Conservation (phyloP, 345 rosid genomes). For the Euphorbia pulcherrima region DNA sequence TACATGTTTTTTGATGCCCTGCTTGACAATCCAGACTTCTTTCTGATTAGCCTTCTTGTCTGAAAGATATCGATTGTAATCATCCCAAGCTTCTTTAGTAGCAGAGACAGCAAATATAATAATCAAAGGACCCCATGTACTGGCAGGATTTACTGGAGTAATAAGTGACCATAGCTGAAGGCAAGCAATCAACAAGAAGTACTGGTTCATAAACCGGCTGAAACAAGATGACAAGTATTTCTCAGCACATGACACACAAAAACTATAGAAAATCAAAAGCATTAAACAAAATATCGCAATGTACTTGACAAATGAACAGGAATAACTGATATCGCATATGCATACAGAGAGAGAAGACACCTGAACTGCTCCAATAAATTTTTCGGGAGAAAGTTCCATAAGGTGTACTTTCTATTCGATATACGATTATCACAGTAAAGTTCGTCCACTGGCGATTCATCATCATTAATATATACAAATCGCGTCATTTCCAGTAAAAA, state of each 20-base stretch:
- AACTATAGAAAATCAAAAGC: background rate
- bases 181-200: constrained; percentile 97
- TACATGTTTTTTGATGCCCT: constrained; percentile 77
- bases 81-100: constrained; percentile 99
- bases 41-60: constrained; percentile 97
- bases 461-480: constrained; percentile 78
- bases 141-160: constrained; percentile 98
- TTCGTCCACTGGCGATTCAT: constrained; percentile 55
- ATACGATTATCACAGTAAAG: constrained; percentile 78
- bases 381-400: constrained; percentile 84
- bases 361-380: constrained; percentile 96
- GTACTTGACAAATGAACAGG: background rate
- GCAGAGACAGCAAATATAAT: constrained; percentile 96
- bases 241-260: background rate
- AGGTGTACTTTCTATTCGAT: constrained; percentile 83
- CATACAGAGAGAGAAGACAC: too few species aligned
- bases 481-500: constrained; percentile 65
- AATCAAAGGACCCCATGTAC: constrained; percentile 98
- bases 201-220: constrained; percentile 99
- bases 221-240: constrained; percentile 19
- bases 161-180: constrained; percentile 99
- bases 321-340: background rate
- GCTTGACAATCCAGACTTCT: constrained; percentile 85
- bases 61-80: constrained; percentile 86
- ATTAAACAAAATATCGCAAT: background rate